These are phyloP conservation scores for Knoxia roxburghii DNA, from an alignment of 257 asterid species.

Conservation along the genomic window DNA sequence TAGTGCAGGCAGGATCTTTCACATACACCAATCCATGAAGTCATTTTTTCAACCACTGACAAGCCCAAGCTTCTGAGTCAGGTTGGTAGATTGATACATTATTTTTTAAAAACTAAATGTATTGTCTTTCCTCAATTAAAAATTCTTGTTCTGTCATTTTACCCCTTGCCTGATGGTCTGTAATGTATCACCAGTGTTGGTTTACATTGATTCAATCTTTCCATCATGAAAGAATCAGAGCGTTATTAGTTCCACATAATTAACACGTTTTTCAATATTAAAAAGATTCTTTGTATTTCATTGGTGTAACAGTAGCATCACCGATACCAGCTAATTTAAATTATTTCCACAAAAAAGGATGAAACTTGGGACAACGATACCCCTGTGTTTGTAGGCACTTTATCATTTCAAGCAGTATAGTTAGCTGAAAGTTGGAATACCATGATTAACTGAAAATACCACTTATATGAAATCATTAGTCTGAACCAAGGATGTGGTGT, in stretches of 20 bases:
- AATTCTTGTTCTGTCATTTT: neutral
- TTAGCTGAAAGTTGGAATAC: neutral
- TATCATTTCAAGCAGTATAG: neutral
- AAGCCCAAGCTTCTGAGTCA: conserved; percentile 94
- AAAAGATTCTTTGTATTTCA: neutral
- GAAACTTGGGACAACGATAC: neutral
- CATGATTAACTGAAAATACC: neutral
- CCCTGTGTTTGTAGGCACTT: neutral
- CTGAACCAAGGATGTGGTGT: neutral
- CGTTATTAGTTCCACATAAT: neutral
- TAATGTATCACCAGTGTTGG: neutral
- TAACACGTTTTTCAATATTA: neutral
- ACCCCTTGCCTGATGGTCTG: neutral
- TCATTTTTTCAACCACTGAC: conserved; percentile 81
- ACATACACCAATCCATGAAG: conserved; percentile 56
- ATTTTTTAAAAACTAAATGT: neutral
- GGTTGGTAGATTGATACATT: conserved; percentile 29
- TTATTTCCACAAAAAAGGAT: neutral
- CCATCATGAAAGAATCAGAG: neutral
- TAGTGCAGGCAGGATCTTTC: conserved; percentile 62
- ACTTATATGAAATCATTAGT: neutral
- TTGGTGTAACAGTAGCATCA: neutral
- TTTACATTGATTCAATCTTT: neutral
- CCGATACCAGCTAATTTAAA: neutral
- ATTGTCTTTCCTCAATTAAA: neutral